Base-by-base conservation (phyloP, 2,329 filamentous ascomycete genomes). In the Paramyrothecium roridum region DNA sequence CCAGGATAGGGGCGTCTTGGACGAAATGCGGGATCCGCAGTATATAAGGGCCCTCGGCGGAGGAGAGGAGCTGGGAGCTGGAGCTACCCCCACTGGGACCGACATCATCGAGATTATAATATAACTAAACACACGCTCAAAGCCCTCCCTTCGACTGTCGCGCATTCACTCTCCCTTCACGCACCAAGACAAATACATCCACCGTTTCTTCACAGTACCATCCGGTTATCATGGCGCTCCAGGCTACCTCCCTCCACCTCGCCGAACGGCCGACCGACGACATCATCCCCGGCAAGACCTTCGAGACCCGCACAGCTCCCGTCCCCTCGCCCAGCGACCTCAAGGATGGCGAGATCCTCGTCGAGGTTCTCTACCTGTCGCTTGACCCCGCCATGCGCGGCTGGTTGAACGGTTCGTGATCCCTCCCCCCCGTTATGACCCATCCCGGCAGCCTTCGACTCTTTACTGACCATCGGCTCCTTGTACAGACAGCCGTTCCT, bases 321-420 rank as follows among this genome's bases (percentile, higher is more conserved):
- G 76, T 82, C 3, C 81, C 82, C 62, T 72, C 78, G 8, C 74
- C 76, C 20, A 71, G 72, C 33, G 76, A 82, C 57, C 76, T 88
- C 46, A 79, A 86, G 67, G 80, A 85, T 75, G 86, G 86, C 60
- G 74, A 90, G 65, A 76, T 90, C 54, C 77, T 91, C 52, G 70
- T 84, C 48, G 80, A 84, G 68, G 68, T 70, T 1, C 70, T 88
- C 57, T 90, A 90, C 65, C 77, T 90, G 48, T 87, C 84, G 11
- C 77, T 91, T 43, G 88, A 91, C 70, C 88, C 88, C 1, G 87
- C 88, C n/a, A 90, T 90, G 87, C 81, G 88, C 63, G 84, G 84
- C 56, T 90, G 86, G 86, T 71, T 91, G 20, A 87, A 82, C 59
- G 79, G 80, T 82, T 61, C 33, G 72, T 46, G 12, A 48, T 40